phyloP scores from a whole-genome alignment of 371 early-diverging fungal genomes.

The Rhizopus stolonifer region DNA sequence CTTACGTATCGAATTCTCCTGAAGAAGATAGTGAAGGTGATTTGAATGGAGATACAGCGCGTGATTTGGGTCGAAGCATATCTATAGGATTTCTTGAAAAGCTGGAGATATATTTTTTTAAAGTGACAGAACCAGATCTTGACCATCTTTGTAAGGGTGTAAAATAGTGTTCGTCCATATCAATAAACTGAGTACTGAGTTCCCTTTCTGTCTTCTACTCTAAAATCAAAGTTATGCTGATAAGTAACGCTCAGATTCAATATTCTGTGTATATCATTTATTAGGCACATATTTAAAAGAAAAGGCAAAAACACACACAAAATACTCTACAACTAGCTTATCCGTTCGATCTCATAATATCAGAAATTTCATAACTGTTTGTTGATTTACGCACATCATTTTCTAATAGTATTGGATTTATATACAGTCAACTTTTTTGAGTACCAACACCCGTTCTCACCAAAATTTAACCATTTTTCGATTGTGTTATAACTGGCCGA shows the following conservation, averaged over 20 bases:
- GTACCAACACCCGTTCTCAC: no score
- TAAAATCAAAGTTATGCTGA: constrained; percentile 76
- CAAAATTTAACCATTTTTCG: no score
- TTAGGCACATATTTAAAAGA: neutral
- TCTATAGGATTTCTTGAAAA: neutral
- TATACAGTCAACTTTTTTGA: no score
- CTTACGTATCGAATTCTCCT: constrained; percentile 38
- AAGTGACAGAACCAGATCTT: neutral
- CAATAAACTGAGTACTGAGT: constrained; percentile 27
- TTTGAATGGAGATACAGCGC: constrained; percentile 68
- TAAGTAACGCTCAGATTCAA: constrained; percentile 74
- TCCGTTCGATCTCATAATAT: constrained; percentile 46
- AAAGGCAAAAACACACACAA: neutral
- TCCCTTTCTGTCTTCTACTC: constrained; percentile 54
- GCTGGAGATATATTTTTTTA: neutral
- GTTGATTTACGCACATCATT: constrained; percentile 45
- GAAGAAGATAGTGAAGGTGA: constrained; percentile 63
- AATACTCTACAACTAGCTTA: neutral
- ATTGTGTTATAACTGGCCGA: no score
- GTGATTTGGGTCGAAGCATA: constrained; percentile 7
- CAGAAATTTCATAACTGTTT: constrained; percentile 60
- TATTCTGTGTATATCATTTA: constrained; percentile 33
- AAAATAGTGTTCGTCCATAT: constrained; percentile 8
- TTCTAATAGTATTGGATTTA: constrained; percentile 45
- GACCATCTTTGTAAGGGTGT: constrained; percentile 34